Conservation (phyloP, 75 land plant species). For the Cryptomeria japonica region DNA sequence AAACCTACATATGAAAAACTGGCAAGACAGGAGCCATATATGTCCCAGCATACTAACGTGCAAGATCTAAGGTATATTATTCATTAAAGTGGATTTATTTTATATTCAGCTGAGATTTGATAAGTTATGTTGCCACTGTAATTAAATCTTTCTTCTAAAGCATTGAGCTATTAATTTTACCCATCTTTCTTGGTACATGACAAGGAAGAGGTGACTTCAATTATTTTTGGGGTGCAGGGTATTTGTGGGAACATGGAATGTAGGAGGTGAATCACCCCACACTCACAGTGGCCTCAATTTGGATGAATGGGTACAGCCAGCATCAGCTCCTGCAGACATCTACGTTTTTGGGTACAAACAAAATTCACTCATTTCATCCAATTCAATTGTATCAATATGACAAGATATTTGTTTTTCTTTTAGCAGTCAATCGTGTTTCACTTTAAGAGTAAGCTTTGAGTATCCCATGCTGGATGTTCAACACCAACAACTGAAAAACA, state of each 20-base stretch:
- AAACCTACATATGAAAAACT: not conserved
- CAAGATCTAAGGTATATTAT: not conserved
- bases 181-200: not conserved
- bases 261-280: conserved; percentile 80
- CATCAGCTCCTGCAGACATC: conserved; percentile 76
- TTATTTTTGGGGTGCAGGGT: conserved; percentile 27
- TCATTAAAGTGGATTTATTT: not conserved
- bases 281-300: conserved; percentile 61
- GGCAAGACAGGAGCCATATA: not conserved
- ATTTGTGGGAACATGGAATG: conserved; percentile 91
- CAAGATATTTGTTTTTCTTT: too few species aligned
- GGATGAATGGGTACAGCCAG: conserved; percentile 71
- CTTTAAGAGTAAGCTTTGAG: too few species aligned
- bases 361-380: not conserved
- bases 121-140: not conserved
- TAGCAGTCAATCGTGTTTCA: too few species aligned
- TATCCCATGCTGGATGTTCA: too few species aligned
- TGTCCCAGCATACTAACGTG: not conserved
- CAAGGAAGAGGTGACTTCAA: not conserved
- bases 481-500: too few species aligned
- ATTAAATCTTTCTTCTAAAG: not conserved
- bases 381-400: too few species aligned
- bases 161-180: not conserved
- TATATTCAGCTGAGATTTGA: not conserved
- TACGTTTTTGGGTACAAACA: conserved; percentile 84